These are phyloP conservation scores for Coelastrella sp. DNA, from an alignment of 139 green algal genomes.

Conservation along the genomic window DNA sequence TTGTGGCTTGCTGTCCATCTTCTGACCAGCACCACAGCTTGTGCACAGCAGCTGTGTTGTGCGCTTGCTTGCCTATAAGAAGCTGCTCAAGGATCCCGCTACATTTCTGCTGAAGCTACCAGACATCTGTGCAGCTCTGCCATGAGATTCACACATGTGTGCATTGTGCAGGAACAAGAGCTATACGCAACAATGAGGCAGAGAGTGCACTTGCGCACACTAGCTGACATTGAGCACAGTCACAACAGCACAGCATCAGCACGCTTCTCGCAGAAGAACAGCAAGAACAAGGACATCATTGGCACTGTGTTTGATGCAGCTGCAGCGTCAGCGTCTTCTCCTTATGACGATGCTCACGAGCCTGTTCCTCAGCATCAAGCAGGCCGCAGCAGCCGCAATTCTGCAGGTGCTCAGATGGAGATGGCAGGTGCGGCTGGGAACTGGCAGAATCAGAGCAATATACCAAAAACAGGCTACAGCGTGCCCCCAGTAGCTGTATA, in stretches of 20 bases:
- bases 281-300: background rate
- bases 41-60: too few species aligned
- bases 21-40: too few species aligned
- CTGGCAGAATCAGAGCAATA: background rate
- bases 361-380: background rate
- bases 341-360: background rate
- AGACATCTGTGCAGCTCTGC: too few species aligned
- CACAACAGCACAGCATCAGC: background rate
- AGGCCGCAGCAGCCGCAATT: background rate
- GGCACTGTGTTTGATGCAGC: background rate
- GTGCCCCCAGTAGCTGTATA: background rate
- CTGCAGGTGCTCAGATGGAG: background rate
- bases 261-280: background rate
- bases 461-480: background rate
- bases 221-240: background rate
- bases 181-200: background rate
- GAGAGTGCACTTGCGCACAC: background rate
- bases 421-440: background rate
- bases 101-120: too few species aligned
- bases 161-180: background rate
- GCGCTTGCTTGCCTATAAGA: too few species aligned
- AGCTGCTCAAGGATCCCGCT: too few species aligned
- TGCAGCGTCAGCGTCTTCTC: background rate
- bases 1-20: too few species aligned
- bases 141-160: too few species aligned